phyloP scores from a whole-genome alignment of 495 filamentous ascomycete species.

The Penicillium turbatum region DNA sequence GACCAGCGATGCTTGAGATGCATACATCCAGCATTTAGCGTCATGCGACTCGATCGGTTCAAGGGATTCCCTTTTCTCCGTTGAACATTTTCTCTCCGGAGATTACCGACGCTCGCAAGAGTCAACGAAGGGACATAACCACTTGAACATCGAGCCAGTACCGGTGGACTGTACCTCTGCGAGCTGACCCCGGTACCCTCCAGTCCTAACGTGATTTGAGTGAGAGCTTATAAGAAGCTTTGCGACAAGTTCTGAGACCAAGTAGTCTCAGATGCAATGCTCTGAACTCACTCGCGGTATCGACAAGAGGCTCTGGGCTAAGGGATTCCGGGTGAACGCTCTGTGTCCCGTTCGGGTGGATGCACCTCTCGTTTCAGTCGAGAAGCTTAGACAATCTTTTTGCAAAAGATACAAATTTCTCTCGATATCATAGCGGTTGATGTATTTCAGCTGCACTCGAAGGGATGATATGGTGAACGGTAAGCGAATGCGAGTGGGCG shows the following conservation, averaged over 20 bases:
- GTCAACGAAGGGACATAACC: neutral
- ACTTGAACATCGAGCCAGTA: constrained; percentile 20
- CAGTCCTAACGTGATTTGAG: constrained; percentile 14
- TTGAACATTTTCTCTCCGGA: no score
- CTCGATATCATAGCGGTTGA: constrained; percentile 6
- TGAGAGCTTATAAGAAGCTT: neutral
- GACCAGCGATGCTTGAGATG: no score
- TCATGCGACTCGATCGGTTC: no score
- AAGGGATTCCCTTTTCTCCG: no score
- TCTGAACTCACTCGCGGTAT: constrained; percentile 19
- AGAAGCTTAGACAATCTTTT: constrained; percentile 5
- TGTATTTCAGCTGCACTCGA: constrained; percentile 7
- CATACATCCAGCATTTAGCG: no score
- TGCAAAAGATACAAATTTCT: constrained; percentile 5
- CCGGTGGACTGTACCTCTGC: constrained; percentile 21
- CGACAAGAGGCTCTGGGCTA: constrained; percentile 4
- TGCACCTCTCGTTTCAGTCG: constrained; percentile 10
- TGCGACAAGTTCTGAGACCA: neutral
- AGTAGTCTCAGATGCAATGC: constrained; percentile 11
- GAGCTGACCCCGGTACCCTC: constrained; percentile 12
- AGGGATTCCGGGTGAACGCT: constrained; percentile 20
- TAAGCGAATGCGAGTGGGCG: constrained; percentile 6
- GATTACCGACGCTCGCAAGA: constrained; percentile 21
- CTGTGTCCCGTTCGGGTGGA: constrained; percentile 19
- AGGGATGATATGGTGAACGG: constrained; percentile 14